Evolutionary conservation across 306 rosid genomes (phyloP), one percentile per base, ranked within the genome.

Genomic region (Prunus armeniaca): DNA sequence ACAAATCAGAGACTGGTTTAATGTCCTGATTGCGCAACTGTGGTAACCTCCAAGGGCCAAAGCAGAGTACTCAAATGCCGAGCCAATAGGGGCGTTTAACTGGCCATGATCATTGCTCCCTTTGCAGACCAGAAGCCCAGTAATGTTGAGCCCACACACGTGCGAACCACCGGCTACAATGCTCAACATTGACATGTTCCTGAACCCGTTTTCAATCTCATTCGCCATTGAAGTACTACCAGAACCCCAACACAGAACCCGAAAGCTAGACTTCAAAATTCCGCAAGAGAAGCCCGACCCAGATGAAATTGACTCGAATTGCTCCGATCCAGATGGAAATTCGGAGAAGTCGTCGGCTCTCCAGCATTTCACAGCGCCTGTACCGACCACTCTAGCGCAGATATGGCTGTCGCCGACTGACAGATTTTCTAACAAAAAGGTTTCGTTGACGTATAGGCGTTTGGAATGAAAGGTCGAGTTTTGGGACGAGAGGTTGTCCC

Each of bases 251-350:
- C 98, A 94, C 32, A 67, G 85, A 74, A 94, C 88, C 25, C 19
- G 20, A 12, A 50, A 51, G 57, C 3, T 22, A 30, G 30, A 56
- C 15, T 19, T 79, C 69, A 69, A n/a, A 65, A 94, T 85, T 17
- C 98, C 98, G 43, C 98, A 94, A 82, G 97, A 81, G 77, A 91
- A 91, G 1, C 83, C 90, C n/a, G 66, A 79, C 80, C 98, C 98
- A 76, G 98, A 94, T 70, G 98, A 88, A 65, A 91, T 82, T 0
- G 91, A 91, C 41, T 5, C 9, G 46, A 90, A 91, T 30, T 50
- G 73, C 41, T 72, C 78, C 54, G 82, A 71, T 73, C 34, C 79
- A 71, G 90, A 30, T 55, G 81, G 84, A 2, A 76, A 47, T 12
- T 6, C 4, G 65, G 79, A 63, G n/a, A 12, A 9, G 5, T 52